Evolutionary conservation across 2,329 filamentous ascomycete genomes (phyloP), one percentile per base, ranked within the genome.

Genomic region (Ceratocystis lukuohia): DNA sequence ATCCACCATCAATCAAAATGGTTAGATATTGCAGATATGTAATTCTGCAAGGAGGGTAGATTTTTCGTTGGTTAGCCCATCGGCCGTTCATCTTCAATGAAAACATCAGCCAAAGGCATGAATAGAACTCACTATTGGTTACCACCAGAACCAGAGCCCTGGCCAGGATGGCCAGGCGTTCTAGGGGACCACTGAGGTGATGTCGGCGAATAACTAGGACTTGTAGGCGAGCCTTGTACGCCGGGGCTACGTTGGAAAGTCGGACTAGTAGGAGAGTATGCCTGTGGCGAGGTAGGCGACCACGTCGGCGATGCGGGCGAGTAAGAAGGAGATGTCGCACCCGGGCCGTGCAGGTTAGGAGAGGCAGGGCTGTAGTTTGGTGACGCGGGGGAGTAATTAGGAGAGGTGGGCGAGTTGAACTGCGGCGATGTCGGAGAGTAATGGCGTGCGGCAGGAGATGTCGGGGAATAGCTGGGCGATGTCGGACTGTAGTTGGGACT

Each of bases 341-440:
- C 75, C 41, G 70, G 71, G 62, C 70, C 76, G 72, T 74, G 79
- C 71, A 81, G 75, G 73, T 80, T 83, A 70, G 80, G 86, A 64
- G 83, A 87, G 2, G 85, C 84, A n/a, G 86, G 86, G 72, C 84
- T 88, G 76, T 89, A 90, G 72, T 81, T 85, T 66, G 87, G 87
- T 70, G 84, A 87, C 5, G 85, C 86, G 2, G 87, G 86, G 2
- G 85, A 87, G 75, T 89, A 91, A 68, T 80, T 84, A 46, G 88
- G 88, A 53, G 88, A 91, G 1, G 87, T 88, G 1, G 88, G 88
- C 64, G 88, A 90, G 73, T 86, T 86, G 78, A 89, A 90, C 73
- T 81, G 80, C 53, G 91, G 91, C 69, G 89, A 94, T 45, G 87
- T 94, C 0, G 83, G 83, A 56, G 82, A 84, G 75, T 85, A 85